Conservation (phyloP, 139 green algal genomes). For the Chlamydomonas eustigma region DNA sequence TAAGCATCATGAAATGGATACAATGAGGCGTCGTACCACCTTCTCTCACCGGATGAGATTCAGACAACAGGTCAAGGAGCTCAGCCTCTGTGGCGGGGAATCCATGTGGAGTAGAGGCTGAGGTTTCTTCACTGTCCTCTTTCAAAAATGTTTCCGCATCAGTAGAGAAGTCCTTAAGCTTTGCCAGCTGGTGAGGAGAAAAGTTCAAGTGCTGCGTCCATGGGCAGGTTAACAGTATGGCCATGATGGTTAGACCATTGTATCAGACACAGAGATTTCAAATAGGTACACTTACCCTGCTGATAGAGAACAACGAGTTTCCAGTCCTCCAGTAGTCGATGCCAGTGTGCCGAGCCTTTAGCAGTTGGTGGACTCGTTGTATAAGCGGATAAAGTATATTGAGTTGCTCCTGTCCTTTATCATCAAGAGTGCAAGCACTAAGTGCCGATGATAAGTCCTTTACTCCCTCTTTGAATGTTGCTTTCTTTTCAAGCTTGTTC, state of each 20-base stretch:
- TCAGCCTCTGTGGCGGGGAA: not conserved
- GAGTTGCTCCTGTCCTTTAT: not conserved
- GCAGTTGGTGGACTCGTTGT: not conserved
- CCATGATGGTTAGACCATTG: too few species aligned
- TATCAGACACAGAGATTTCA: too few species aligned
- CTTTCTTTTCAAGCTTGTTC: not conserved
- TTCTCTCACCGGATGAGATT: not conserved
- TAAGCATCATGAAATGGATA: too few species aligned
- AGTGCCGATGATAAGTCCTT: not conserved
- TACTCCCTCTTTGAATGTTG: not conserved
- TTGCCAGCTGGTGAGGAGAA: not conserved
- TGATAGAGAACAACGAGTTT: not conserved
- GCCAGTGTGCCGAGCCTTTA: conserved; percentile 1
- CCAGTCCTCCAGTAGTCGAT: conserved; percentile 1
- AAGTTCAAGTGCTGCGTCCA: conserved; percentile 5
- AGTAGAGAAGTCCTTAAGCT: not conserved
- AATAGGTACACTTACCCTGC: not conserved
- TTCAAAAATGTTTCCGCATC: not conserved
- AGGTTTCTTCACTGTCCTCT: not conserved
- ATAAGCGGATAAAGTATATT: not conserved
- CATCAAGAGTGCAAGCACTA: not conserved
- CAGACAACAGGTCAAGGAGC: not conserved
- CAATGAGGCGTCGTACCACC: not conserved
- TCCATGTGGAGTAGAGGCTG: not conserved
- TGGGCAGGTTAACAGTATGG: too few species aligned